These are phyloP conservation scores for Trichoderma aggressivum DNA, from an alignment of 2,329 filamentous ascomycete genomes.

Conservation along the genomic window DNA sequence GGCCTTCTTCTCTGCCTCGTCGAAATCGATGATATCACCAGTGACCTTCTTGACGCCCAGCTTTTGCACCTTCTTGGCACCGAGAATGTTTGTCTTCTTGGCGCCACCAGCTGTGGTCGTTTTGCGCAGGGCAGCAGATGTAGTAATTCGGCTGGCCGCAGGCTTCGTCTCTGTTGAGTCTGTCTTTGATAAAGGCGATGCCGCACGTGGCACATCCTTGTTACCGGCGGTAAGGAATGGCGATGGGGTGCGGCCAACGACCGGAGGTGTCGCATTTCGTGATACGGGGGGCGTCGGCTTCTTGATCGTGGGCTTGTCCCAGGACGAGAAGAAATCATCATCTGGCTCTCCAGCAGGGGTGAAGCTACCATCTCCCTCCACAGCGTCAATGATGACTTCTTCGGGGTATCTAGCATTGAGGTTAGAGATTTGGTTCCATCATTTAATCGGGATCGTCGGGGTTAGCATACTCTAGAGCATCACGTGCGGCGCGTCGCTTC, in stretches of 20 bases:
- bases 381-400: conserved; percentile 79
- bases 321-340: conserved; percentile 98
- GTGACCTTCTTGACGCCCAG: conserved; percentile 90
- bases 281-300: conserved; percentile 90
- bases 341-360: conserved; percentile 83
- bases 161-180: conserved; percentile 55
- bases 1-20: conserved; percentile 94
- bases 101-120: conserved; percentile 59
- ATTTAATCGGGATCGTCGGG: not conserved
- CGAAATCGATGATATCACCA: conserved; percentile 83
- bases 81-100: conserved; percentile 81
- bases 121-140: conserved; percentile 81
- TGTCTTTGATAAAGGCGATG: conserved; percentile 73
- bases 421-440: conserved; percentile 25
- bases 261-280: conserved; percentile 79
- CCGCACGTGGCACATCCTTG: conserved; percentile 70
- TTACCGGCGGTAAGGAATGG: conserved; percentile 81
- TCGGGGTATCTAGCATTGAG: conserved; percentile 63
- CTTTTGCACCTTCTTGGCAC: conserved; percentile 79
- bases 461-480: conserved; percentile 74
- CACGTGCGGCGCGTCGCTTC: conserved; percentile 76
- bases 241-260: conserved; percentile 77
- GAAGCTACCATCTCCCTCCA: conserved; percentile 61
- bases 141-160: conserved; percentile 67
- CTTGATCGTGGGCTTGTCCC: conserved; percentile 98